Conservation (phyloP, 352 stramenopile species). For the Plasmopara muralis region DNA sequence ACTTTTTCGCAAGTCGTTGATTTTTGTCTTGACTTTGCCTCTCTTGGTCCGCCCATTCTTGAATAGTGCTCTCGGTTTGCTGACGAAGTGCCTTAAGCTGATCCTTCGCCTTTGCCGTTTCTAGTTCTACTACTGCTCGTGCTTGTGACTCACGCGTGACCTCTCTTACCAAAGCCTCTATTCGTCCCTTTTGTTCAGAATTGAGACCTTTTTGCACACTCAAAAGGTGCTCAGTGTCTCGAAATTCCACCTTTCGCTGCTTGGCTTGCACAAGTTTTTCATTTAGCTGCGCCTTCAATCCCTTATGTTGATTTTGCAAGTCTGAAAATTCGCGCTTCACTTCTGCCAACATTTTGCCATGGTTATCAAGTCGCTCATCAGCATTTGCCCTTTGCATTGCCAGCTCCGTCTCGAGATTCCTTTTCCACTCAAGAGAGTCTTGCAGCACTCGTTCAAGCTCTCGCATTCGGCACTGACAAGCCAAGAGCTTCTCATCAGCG, state of each 20-base stretch:
- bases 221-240: conserved; percentile 31
- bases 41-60: conserved; percentile 35
- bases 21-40: conserved; percentile 28
- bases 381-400: conserved; percentile 7
- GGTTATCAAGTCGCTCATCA: conserved; percentile 5
- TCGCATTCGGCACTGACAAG: conserved; percentile 43
- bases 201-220: conserved; percentile 28
- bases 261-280: conserved; percentile 30
- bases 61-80: conserved; percentile 30
- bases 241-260: conserved; percentile 32
- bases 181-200: conserved; percentile 49
- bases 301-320: conserved; percentile 36
- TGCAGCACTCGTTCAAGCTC: conserved; percentile 53
- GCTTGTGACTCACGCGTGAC: conserved; percentile 41
- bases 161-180: conserved; percentile 45
- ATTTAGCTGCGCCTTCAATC: conserved; percentile 36
- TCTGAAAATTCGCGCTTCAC: conserved; percentile 27
- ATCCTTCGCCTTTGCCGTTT: conserved; percentile 34
- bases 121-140: conserved; percentile 40
- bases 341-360: conserved; percentile 8
- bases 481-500: conserved; percentile 38
- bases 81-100: conserved; percentile 38
- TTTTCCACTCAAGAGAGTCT: conserved; percentile 49
- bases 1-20: conserved; percentile 23
- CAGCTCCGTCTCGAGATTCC: conserved; percentile 37